These are phyloP conservation scores for Pyrus hybrid DNA, from an alignment of 331 rosid species.

Conservation along the genomic window DNA sequence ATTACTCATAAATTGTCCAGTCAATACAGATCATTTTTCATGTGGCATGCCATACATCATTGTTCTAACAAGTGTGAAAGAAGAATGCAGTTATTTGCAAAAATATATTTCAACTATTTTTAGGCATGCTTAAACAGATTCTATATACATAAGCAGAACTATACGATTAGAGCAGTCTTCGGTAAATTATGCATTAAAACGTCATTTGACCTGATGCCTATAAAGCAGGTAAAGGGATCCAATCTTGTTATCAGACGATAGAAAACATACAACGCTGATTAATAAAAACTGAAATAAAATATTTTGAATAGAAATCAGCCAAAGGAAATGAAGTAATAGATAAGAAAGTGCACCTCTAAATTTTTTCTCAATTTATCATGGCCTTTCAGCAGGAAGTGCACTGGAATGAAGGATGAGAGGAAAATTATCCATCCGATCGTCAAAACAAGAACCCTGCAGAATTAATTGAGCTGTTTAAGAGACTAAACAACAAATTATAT, in stretches of 20 bases:
- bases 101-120: not conserved
- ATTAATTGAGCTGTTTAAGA: slow-evolving; percentile 1
- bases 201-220: not conserved
- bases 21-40: not conserved
- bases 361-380: slow-evolving; percentile 62
- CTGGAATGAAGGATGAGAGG: slow-evolving; percentile 81
- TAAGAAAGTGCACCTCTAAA: slow-evolving; percentile 57
- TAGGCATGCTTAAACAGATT: not conserved
- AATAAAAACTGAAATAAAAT: not conserved
- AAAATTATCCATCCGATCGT: slow-evolving; percentile 89
- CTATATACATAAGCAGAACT: not conserved
- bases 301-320: not conserved
- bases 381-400: slow-evolving; percentile 63
- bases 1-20: not conserved
- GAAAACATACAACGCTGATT: not conserved
- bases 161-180: not conserved
- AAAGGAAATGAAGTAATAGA: not conserved
- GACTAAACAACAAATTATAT: slow-evolving; percentile 3
- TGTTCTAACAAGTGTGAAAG: not conserved
- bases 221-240: not conserved
- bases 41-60: not conserved
- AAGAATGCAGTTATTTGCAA: not conserved
- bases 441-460: slow-evolving; percentile 75
- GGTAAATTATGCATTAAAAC: not conserved
- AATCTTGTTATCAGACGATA: not conserved